Evolutionary conservation across 441 rosid species (phyloP), one percentile per base, ranked within the genome.

Genomic region (Gossypium davidsonii): DNA sequence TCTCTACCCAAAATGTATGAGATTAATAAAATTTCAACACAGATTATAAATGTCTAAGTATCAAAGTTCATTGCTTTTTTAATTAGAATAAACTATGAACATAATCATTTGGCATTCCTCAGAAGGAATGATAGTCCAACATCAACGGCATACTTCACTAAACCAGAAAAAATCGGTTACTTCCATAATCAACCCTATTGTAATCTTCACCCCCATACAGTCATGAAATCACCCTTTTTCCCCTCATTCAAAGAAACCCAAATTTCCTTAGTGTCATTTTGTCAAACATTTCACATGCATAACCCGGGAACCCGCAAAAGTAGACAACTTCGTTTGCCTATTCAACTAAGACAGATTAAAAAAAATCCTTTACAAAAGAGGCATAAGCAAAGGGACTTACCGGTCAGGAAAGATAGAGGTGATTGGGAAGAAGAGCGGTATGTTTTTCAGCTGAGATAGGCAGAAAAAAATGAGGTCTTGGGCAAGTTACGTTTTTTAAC

Each of bases 21-120:
- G 28, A 26, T 2, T 3, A 26, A 26, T 26, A 26, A 26, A 26
- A 26, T 3, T 26, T 26, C 4, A 26, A 26, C 20, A 69, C 5
- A 17, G 26, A 31, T 53, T 12, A 28, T 3, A 18, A 12, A 70
- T 2, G n/a, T 18, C 64, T 2, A 55, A 53, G 34, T 17, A 52
- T 56, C 2, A 31, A 18, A 15, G 21, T 2, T 53, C 14, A 7
- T 69, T 51, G 11, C 11, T 20, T 44, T 66, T 23, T 23, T 26
- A 26, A 21, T 18, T 12, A 21, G 10, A 39, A 71, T 17, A 71
- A 23, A 18, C 6, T 4, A 69, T 18, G 48, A 14, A 56, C 44
- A 71, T 7, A n/a, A 71, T 18, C 34, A 7, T 70, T 17, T 70
- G 11, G 52, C 63, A 70, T 55, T 55, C 23, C 51, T 51, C 62